These are phyloP conservation scores for Candida tallmaniae DNA, from an alignment of 805 yeast genomes.

Conservation along the genomic window DNA sequence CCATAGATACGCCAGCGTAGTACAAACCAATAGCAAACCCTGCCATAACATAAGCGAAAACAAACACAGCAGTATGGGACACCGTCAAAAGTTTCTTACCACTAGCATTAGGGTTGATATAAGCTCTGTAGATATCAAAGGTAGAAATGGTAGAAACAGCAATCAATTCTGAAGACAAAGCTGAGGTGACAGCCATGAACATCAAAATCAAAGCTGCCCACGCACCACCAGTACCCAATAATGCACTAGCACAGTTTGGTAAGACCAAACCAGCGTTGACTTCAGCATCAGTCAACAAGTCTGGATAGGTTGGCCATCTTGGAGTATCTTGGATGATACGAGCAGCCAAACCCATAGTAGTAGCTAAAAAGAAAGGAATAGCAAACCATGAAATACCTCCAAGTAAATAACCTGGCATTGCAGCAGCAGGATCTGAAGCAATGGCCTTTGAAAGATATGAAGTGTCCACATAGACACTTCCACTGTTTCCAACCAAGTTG, in stretches of 20 bases:
- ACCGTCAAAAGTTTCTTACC: constrained; percentile 68
- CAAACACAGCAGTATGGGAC: constrained; percentile 64
- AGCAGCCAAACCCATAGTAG: constrained; percentile 85
- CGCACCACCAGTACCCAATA: constrained; percentile 86
- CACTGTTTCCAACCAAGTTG: constrained; percentile 82
- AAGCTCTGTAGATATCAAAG: constrained; percentile 79
- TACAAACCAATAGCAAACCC: constrained; percentile 78
- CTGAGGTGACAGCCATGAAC: constrained; percentile 91
- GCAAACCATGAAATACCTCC: constrained; percentile 94
- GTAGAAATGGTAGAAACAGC: constrained; percentile 83
- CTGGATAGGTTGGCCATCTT: constrained; percentile 76
- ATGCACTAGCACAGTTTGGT: constrained; percentile 76
- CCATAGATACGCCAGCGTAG: constrained; percentile 82
- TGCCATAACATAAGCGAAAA: constrained; percentile 60
- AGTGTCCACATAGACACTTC: constrained; percentile 81
- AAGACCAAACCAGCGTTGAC: constrained; percentile 78
- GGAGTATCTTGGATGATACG: constrained; percentile 66
- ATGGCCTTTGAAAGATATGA: constrained; percentile 90
- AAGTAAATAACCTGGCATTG: constrained; percentile 80
- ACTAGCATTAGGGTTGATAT: constrained; percentile 71
- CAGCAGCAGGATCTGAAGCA: constrained; percentile 78
- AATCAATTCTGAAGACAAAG: constrained; percentile 86
- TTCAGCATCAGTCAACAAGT: constrained; percentile 58
- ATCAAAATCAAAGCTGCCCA: constrained; percentile 73
- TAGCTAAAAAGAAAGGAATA: constrained; percentile 76